Conservation (phyloP, 805 yeast species). For the Ogataea haglerorum region DNA sequence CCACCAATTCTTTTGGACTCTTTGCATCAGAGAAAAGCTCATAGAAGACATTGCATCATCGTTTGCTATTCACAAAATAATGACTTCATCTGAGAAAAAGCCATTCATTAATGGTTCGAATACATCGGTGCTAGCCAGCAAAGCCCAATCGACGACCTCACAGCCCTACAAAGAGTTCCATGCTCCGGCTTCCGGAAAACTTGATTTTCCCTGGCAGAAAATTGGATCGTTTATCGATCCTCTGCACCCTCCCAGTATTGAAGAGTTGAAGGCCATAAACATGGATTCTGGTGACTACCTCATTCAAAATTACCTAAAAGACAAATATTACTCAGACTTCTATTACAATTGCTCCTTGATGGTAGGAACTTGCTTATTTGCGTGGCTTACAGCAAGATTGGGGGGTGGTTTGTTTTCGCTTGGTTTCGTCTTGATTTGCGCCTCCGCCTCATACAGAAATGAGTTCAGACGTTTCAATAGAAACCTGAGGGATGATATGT, state of each 20-base stretch:
- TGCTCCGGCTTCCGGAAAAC: constrained; percentile 11
- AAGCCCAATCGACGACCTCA: constrained; percentile 1
- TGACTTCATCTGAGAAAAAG: constrained; percentile 2
- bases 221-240: constrained; percentile 34
- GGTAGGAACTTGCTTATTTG: constrained; percentile 67
- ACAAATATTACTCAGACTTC: constrained; percentile 68
- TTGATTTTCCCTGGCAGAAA: constrained; percentile 34
- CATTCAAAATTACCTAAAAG: constrained; percentile 58
- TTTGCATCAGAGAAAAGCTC: neutral
- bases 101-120: neutral
- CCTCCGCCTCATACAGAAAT: constrained; percentile 64
- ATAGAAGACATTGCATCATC: too few species aligned
- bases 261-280: constrained; percentile 16
- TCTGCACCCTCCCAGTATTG: constrained; percentile 19
- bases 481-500: constrained; percentile 72
- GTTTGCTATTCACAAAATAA: constrained; percentile 4
- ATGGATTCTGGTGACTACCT: constrained; percentile 26
- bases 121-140: neutral
- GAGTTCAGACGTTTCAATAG: constrained; percentile 76
- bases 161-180: constrained; percentile 10
- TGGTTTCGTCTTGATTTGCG: constrained; percentile 53
- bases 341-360: constrained; percentile 65
- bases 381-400: constrained; percentile 62
- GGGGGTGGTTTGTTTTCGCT: constrained; percentile 67
- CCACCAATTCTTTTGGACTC: neutral